A percentile compares a stretch with the other conserved stretches of the same genome.
Evolutionary conservation across 176 grass and related monocot genomes (phyloP).

Genomic region (Panicum miliaceum): DNA sequence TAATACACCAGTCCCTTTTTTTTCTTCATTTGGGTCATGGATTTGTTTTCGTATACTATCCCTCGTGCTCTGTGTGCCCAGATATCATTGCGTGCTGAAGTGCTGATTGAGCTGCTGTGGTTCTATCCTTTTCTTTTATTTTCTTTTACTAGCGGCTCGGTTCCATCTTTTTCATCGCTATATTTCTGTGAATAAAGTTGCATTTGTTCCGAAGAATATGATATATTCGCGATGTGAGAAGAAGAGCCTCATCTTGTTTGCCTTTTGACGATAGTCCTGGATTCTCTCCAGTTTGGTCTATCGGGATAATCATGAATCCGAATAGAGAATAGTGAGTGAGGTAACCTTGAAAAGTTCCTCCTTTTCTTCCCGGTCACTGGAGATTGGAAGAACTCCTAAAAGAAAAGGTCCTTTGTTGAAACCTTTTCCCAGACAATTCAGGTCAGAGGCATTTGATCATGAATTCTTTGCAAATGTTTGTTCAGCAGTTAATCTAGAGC

Average conservation of each 20-base stretch:
- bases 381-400: not conserved
- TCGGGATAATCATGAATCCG: conserved; percentile 11
- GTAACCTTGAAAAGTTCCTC: not conserved
- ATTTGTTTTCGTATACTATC: conserved; percentile 20
- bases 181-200: conserved; percentile 14
- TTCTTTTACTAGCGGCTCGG: not conserved
- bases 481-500: not conserved
- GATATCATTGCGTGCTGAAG: not conserved
- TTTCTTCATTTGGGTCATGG: not conserved
- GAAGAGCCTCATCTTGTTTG: not conserved
- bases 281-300: conserved; percentile 47
- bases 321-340: not conserved
- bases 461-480: not conserved
- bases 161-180: not conserved
- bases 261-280: conserved; percentile 28
- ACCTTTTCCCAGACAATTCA: not conserved
- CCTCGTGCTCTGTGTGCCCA: not conserved
- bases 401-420: not conserved
- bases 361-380: not conserved
- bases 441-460: conserved; percentile 10
- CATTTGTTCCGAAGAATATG: conserved; percentile 44
- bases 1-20: not conserved
- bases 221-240: conserved; percentile 23
- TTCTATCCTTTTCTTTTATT: not conserved
- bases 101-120: not conserved